These are phyloP conservation scores for Verticillium longisporum DNA, from an alignment of 2,329 filamentous ascomycete species.

Conservation along the genomic window DNA sequence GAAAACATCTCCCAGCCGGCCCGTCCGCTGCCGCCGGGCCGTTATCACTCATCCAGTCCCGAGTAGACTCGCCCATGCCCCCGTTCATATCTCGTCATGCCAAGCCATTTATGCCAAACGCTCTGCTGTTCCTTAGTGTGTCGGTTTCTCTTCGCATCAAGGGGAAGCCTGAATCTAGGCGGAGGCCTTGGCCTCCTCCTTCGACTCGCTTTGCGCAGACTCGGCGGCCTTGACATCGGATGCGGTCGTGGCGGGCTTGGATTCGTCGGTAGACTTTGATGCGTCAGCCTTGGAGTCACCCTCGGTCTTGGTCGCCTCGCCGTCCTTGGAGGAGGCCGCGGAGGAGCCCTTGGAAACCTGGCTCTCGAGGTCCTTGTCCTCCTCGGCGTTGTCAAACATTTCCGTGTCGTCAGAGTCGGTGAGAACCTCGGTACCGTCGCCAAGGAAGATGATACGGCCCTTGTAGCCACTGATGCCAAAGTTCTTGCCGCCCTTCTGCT, in stretches of 20 bases:
- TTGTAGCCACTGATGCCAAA: constrained; percentile 65
- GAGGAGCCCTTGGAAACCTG: constrained; percentile 65
- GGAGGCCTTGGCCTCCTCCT: constrained; percentile 7
- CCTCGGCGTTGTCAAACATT: constrained; percentile 83
- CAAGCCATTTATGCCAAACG: not conserved
- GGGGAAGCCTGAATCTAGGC: constrained; percentile 1
- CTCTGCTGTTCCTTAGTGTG: constrained; percentile 4
- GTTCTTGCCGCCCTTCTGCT: constrained; percentile 51
- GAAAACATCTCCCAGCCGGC: constrained; percentile 13
- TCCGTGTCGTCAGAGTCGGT: constrained; percentile 85
- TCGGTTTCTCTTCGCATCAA: not conserved
- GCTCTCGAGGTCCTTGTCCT: constrained; percentile 79
- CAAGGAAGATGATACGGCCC: constrained; percentile 88
- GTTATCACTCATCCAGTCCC: constrained; percentile 7
- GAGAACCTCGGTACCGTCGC: constrained; percentile 88
- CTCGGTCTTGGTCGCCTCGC: constrained; percentile 10
- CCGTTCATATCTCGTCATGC: not conserved
- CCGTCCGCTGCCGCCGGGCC: constrained; percentile 7
- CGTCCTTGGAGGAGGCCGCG: constrained; percentile 8
- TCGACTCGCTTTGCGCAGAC: constrained; percentile 4
- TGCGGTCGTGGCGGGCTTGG: constrained; percentile 5
- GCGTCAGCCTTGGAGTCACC: constrained; percentile 14
- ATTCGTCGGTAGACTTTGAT: constrained; percentile 8
- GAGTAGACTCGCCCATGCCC: not conserved
- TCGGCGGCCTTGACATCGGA: constrained; percentile 5